Evolutionary conservation across 768 basidiomycete genomes (phyloP), one percentile per base, ranked within the genome.

Genomic region (Steccherinum ochraceum): DNA sequence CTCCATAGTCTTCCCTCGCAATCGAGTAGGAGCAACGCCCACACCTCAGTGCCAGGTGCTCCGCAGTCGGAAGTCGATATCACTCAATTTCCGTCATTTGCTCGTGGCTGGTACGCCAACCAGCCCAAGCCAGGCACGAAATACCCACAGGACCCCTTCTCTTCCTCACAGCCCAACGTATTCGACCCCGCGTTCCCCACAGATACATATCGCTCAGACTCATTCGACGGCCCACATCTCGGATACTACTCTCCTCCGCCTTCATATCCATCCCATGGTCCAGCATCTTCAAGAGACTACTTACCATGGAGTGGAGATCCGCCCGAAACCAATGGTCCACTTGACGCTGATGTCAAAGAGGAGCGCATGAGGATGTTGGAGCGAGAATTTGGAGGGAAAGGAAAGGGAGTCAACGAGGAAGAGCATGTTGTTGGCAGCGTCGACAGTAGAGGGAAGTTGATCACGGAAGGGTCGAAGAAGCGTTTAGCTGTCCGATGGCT

Each of bases 341-440:
- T 84, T 3, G 73, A 79, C 50, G 64, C 74, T 1, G 64, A 71
- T n/a, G 67, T 79, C 24, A 86, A 84, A 62, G 80, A 82, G 62
- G 84, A 86, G 57, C 74, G 84, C 16, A 72, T 86, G 57, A 77
- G 82, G 4, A 85, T 86, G 83, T 72, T 88, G 10, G 80, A 86
- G 60, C 75, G 75, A 16, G 83, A 86, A 54, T 88, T 86, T 61
- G 64, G 78, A 2, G 63, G 67, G n/a, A 71, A 73, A 44, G 50
- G 18, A 51, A 54, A 24, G 49, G 53, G 49, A 68, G 23, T 46
- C 12, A 76, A 74, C 52, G 69, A 75, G 26, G 77, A 75, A 11
- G 75, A 77, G 55, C 75, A 73, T 16, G 52, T 77, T 3, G 64
- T 86, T 12, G 85, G 85, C 2, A 79, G 79, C 20, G 77, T 83